Conservation (phyloP, 768 basidiomycete genomes). For the Lactifluus volemus region DNA sequence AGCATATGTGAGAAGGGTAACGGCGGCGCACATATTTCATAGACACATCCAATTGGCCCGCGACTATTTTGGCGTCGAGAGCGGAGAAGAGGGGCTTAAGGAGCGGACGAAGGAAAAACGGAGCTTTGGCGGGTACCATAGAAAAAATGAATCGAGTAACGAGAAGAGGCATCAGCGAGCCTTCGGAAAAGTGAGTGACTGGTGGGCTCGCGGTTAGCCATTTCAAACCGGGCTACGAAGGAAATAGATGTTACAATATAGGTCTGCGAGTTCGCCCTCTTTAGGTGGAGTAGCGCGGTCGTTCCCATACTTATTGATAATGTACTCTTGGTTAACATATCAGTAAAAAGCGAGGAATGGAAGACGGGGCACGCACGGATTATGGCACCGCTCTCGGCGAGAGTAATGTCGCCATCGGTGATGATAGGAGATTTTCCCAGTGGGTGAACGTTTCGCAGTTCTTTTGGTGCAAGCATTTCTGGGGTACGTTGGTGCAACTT, state of each 20-base stretch:
- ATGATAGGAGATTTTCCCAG: constrained; percentile 41
- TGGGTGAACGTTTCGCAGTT: constrained; percentile 33
- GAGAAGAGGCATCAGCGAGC: constrained; percentile 34
- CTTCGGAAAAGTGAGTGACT: constrained; percentile 37
- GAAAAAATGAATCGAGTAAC: constrained; percentile 30
- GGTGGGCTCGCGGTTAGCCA: neutral
- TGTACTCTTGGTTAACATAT: constrained; percentile 27
- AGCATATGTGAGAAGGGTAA: neutral
- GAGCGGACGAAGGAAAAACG: constrained; percentile 32
- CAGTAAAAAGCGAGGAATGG: neutral
- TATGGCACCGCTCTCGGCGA: constrained; percentile 39
- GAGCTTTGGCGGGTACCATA: constrained; percentile 26
- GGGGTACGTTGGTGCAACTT: constrained; percentile 32
- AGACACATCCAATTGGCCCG: constrained; percentile 26
- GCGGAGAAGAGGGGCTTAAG: constrained; percentile 25
- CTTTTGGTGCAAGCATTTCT: constrained; percentile 29
- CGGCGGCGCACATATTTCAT: constrained; percentile 22
- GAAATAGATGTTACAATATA: constrained; percentile 27
- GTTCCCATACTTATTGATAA: constrained; percentile 35
- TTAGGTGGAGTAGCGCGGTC: constrained; percentile 22
- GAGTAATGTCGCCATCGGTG: constrained; percentile 35
- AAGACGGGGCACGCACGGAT: constrained; percentile 26
- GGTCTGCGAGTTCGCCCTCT: constrained; percentile 28
- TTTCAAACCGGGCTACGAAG: neutral
- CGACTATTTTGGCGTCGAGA: constrained; percentile 23